phyloP scores from a whole-genome alignment of 768 basidiomycete genomes.

The Lentinula sp. region DNA sequence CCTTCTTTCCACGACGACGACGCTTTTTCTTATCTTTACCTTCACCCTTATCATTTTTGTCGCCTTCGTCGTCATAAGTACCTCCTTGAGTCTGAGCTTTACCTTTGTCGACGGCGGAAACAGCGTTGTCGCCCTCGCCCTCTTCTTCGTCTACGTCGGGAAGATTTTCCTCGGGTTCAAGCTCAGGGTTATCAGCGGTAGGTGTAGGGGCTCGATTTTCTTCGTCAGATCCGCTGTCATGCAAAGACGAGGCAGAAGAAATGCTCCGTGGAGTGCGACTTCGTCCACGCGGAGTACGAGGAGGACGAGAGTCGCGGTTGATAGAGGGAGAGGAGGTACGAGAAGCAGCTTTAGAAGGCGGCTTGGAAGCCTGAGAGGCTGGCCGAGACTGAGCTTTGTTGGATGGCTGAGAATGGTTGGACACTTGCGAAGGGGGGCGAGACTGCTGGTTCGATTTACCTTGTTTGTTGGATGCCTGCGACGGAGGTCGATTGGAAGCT shows the following conservation, averaged over 20 bases:
- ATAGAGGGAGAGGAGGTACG: not conserved
- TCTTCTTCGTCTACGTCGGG: slow-evolving; percentile 1
- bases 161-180: not conserved
- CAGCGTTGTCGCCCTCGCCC: not conserved
- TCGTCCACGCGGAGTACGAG: not conserved
- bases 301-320: not conserved
- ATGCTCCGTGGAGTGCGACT: not conserved
- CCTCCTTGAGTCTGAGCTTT: not conserved
- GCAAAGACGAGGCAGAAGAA: not conserved
- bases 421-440: not conserved
- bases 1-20: slow-evolving; percentile 4
- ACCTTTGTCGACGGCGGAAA: not conserved
- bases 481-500: not conserved
- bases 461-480: not conserved
- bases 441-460: not conserved
- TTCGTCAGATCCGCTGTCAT: not conserved
- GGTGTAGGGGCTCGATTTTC: not conserved
- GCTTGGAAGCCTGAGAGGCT: not conserved
- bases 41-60: not conserved
- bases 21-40: not conserved
- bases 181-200: not conserved
- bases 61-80: not conserved
- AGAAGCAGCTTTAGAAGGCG: not conserved
- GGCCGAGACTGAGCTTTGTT: not conserved
- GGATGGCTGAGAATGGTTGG: not conserved